Evolutionary conservation across 805 yeast species (phyloP).

Genomic region (Candida parachauliodes): DNA sequence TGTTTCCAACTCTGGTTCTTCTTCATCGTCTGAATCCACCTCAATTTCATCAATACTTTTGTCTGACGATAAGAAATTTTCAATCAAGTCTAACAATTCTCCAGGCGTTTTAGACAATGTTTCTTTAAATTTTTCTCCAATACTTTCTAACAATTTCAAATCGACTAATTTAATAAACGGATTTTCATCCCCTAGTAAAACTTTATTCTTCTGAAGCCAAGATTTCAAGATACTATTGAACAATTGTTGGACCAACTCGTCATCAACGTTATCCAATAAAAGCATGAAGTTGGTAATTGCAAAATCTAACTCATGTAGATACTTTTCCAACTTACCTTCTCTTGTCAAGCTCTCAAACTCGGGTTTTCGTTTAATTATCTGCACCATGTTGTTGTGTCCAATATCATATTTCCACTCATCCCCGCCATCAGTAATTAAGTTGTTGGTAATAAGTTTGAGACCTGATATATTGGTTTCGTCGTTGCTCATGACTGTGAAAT

Average conservation of each 20-base stretch:
- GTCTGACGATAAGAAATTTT: conserved; percentile 17
- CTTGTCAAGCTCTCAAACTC: conserved; percentile 9
- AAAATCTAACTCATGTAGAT: conserved; percentile 26
- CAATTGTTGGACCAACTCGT: conserved; percentile 39
- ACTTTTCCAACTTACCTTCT: conserved; percentile 25
- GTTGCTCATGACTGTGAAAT: conserved; percentile 21
- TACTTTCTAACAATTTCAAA: conserved; percentile 59
- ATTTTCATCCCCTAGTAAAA: conserved; percentile 21
- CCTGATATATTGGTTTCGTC: conserved; percentile 11
- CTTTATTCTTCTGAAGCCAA: conserved; percentile 46
- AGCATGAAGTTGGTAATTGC: conserved; percentile 26
- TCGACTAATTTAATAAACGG: conserved; percentile 58
- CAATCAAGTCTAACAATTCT: conserved; percentile 47
- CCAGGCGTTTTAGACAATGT: conserved; percentile 52
- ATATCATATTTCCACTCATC: conserved; percentile 38
- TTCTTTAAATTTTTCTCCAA: conserved; percentile 57
- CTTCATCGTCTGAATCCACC: conserved; percentile 27
- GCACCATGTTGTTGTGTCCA: conserved; percentile 39
- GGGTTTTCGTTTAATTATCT: conserved; percentile 17
- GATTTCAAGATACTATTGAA: conserved; percentile 53
- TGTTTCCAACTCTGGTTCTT: conserved; percentile 15
- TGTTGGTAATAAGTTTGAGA: conserved; percentile 26
- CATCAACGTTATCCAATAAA: conserved; percentile 49
- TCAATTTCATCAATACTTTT: conserved; percentile 15
- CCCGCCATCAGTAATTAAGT: conserved; percentile 25